These are phyloP conservation scores for Metschnikowia reukaufii DNA, from an alignment of 805 yeast species.

Conservation along the genomic window DNA sequence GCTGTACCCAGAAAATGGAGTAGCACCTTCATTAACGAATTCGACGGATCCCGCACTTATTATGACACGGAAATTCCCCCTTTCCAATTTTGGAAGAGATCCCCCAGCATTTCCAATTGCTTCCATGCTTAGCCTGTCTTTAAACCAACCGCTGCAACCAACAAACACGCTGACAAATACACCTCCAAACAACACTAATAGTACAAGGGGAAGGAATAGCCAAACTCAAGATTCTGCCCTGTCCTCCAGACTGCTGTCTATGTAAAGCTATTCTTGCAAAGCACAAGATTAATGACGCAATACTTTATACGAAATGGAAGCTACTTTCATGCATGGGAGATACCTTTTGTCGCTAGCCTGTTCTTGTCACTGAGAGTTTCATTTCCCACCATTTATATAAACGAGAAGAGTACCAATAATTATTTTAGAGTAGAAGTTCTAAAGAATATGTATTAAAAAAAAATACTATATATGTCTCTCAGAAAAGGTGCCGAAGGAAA, in stretches of 20 bases:
- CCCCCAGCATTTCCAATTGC: slow-evolving; percentile 1
- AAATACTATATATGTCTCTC: too few species aligned
- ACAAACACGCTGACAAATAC: not conserved
- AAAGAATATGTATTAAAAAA: too few species aligned
- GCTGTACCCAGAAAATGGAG: slow-evolving; percentile 9
- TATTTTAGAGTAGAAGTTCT: too few species aligned
- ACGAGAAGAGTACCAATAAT: too few species aligned
- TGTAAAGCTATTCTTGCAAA: not conserved
- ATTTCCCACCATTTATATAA: too few species aligned
- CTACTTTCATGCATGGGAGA: too few species aligned
- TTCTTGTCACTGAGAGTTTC: too few species aligned
- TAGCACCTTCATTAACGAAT: not conserved
- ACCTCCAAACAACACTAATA: not conserved
- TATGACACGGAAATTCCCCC: slow-evolving; percentile 18
- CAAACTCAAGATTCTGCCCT: not conserved
- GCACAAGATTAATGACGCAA: too few species aligned
- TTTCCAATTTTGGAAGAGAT: slow-evolving; percentile 11
- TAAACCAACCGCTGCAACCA: not conserved
- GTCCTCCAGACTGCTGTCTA: not conserved
- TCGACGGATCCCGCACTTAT: slow-evolving; percentile 16
- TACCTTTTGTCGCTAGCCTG: too few species aligned
- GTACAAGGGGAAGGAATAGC: not conserved
- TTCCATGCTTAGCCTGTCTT: slow-evolving; percentile 1
- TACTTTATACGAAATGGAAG: too few species aligned
- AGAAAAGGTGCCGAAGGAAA: too few species aligned